A percentile compares a stretch with the other conserved stretches of the same genome.
Evolutionary conservation across 768 basidiomycete genomes (phyloP).

Genomic region (Hypsizygus marmoreus): DNA sequence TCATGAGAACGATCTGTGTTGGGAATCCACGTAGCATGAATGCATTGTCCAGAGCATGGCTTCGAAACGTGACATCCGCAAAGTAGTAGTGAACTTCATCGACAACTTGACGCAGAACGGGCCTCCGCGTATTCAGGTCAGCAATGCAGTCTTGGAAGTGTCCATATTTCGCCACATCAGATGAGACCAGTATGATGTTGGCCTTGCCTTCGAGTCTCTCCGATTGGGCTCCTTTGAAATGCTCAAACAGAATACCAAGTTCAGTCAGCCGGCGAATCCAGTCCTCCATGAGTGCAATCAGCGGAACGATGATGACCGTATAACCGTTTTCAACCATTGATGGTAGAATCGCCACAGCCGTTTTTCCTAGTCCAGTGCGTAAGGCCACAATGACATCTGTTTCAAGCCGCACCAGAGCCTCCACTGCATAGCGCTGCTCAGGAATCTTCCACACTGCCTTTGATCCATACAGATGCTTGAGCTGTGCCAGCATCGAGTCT

Average conservation of each 20-base stretch:
- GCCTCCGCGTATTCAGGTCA: not conserved
- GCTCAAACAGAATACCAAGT: conserved; percentile 17
- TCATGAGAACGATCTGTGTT: conserved; percentile 20
- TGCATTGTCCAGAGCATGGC: conserved; percentile 3
- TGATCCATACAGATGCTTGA: not conserved
- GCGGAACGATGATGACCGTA: conserved; percentile 22
- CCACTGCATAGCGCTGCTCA: conserved; percentile 19
- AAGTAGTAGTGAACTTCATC: conserved; percentile 26
- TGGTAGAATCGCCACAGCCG: conserved; percentile 24
- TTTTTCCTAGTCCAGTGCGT: conserved; percentile 28
- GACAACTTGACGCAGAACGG: conserved; percentile 14
- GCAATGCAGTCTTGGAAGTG: conserved; percentile 13
- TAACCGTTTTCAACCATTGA: conserved; percentile 9
- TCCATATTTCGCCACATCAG: conserved; percentile 10
- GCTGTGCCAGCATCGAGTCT: too few species aligned
- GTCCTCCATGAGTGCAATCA: conserved; percentile 23
- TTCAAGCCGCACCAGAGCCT: conserved; percentile 6
- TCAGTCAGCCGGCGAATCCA: conserved; percentile 16
- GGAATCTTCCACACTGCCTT: conserved; percentile 16
- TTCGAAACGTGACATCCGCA: conserved; percentile 12
- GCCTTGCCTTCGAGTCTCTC: conserved; percentile 1
- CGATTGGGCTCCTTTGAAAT: not conserved
- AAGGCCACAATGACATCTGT: conserved; percentile 24
- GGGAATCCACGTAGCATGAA: conserved; percentile 12
- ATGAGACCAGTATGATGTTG: conserved; percentile 21